Base-by-base conservation (phyloP, 148 eudicot species). In the Nyssa sinensis region DNA sequence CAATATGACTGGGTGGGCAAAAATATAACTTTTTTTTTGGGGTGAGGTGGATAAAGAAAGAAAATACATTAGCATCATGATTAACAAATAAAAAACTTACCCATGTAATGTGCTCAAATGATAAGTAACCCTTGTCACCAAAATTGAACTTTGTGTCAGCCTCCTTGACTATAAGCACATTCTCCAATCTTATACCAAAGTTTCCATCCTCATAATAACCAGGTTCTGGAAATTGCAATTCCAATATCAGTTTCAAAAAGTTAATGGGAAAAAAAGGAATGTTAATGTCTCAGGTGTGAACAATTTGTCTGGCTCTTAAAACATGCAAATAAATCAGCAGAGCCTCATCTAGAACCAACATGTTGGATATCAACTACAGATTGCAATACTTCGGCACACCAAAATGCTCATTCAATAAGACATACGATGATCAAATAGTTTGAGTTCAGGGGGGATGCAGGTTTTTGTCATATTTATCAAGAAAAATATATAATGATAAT, bases 181-280 rank as follows among this genome's bases (percentile, higher is more conserved):
- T 95, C 84, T 95, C 98, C 85, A 95, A 80, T 81, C 97, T 88
- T 81, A 95, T 90, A 55, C 98, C 97, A 58, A 95, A 95, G 73
- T 89, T 89, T 39, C 98, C 97, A 74, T 92, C 96, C 84, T 92
- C 97, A 3, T 95, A 92, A 79, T 92, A 95, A 64, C 98, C 98
- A 66, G 98, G 98, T 87, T 95, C 98, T 95, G 81, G 44, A 74
- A 74, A 74, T 58, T 21, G 49, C 65, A 61, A 62, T 28, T 37
- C 55, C 28, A 33, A 49, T 21, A 58, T 73, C 35, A 67, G 25
- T 37, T 23, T 21, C 35, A 27, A 9, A 61, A 60, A n/a, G n/a
- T n/a, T n/a, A n/a, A n/a, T n/a, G 33, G 30, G 21, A 62, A 72
- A 25, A 17, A 19, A 37, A 32, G 9, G 21, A 39, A 13, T 10